Evolutionary conservation across 2,329 filamentous ascomycete genomes (phyloP).

Genomic region (Nigrospora oryzae): DNA sequence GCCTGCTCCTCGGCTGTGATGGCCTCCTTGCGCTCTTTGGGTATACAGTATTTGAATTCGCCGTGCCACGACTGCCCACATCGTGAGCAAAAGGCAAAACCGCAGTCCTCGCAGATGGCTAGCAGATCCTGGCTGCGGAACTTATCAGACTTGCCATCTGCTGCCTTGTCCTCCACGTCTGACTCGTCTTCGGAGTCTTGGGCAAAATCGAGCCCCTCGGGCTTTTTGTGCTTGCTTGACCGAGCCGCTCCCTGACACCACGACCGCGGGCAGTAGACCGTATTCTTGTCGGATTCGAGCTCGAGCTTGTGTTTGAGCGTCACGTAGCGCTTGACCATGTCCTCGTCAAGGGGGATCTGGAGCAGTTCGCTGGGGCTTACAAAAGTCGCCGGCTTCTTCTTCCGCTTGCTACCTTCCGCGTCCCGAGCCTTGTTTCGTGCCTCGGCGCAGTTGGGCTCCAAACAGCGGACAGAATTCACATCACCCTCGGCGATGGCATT

Average conservation of each 20-base stretch:
- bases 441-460: slow-evolving; percentile 71
- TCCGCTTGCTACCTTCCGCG: slow-evolving; percentile 30
- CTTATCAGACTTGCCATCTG: slow-evolving; percentile 19
- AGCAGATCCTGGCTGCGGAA: slow-evolving; percentile 48
- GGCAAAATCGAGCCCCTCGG: slow-evolving; percentile 53
- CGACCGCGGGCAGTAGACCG: slow-evolving; percentile 81
- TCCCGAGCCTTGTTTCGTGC: slow-evolving; percentile 31
- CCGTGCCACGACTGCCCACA: slow-evolving; percentile 83
- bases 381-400: slow-evolving; percentile 59
- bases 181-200: slow-evolving; percentile 46
- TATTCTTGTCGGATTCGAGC: slow-evolving; percentile 84
- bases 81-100: slow-evolving; percentile 75
- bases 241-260: slow-evolving; percentile 90
- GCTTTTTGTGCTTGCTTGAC: slow-evolving; percentile 65
- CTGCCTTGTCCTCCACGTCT: slow-evolving; percentile 37
- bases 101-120: slow-evolving; percentile 80
- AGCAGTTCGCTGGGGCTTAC: slow-evolving; percentile 79
- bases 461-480: slow-evolving; percentile 69
- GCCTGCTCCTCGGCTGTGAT: slow-evolving; percentile 79
- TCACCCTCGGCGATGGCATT: slow-evolving; percentile 81
- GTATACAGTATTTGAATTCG: slow-evolving; percentile 63
- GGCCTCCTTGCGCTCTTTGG: slow-evolving; percentile 58
- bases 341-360: slow-evolving; percentile 63
- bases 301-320: slow-evolving; percentile 86
- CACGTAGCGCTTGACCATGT: slow-evolving; percentile 77